These are phyloP conservation scores for Tylopilus intermedius DNA, from an alignment of 768 basidiomycete species.

Conservation along the genomic window DNA sequence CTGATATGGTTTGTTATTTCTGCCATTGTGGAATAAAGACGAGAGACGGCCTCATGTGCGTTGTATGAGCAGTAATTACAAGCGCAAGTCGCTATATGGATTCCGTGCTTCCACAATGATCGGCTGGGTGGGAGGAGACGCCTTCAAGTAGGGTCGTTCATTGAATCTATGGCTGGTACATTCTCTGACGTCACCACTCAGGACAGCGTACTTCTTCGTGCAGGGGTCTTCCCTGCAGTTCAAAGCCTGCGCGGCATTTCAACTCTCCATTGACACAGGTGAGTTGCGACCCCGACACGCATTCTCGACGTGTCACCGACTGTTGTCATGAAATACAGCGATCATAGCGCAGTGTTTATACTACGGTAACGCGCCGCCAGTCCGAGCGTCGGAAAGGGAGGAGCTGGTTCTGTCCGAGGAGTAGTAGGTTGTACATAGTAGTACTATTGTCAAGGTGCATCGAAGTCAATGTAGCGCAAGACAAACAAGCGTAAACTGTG, in stretches of 20 bases:
- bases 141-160: slow-evolving; percentile 62
- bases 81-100: slow-evolving; percentile 74
- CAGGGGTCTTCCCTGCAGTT: slow-evolving; percentile 73
- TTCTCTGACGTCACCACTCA: slow-evolving; percentile 30
- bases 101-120: slow-evolving; percentile 78
- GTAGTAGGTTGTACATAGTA: too few relatives aligned
- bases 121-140: slow-evolving; percentile 81
- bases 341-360: slow-evolving; percentile 70
- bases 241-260: slow-evolving; percentile 78
- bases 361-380: slow-evolving; percentile 61
- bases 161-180: slow-evolving; percentile 1
- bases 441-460: too few relatives aligned
- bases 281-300: slow-evolving; percentile 25
- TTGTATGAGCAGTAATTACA: slow-evolving; percentile 57
- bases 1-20: slow-evolving; percentile 55
- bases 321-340: slow-evolving; percentile 37
- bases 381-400: slow-evolving; percentile 44
- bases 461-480: slow-evolving; percentile 10
- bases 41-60: slow-evolving; percentile 17
- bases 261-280: slow-evolving; percentile 76
- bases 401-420: slow-evolving; percentile 44
- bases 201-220: slow-evolving; percentile 76
- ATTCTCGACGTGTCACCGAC: slow-evolving; percentile 8
- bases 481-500: slow-evolving; percentile 33
- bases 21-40: slow-evolving; percentile 1